These are phyloP conservation scores for Adansonia digitata DNA, from an alignment of 345 rosid genomes.

Conservation along the genomic window DNA sequence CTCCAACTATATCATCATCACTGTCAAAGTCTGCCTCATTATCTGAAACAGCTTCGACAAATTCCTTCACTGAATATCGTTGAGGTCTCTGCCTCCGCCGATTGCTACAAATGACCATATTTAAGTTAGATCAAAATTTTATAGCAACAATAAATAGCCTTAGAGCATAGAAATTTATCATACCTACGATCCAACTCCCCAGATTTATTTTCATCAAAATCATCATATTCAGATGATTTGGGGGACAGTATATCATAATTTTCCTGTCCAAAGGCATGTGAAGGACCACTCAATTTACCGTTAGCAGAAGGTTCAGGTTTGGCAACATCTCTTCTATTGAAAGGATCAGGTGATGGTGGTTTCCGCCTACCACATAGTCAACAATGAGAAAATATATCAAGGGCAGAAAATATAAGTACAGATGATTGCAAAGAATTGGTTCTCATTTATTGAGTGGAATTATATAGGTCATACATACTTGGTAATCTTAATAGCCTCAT, in stretches of 20 bases:
- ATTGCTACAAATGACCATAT: constrained; percentile 37
- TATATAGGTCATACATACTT: constrained; percentile 42
- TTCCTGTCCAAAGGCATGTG: constrained; percentile 36
- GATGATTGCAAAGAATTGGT: neutral
- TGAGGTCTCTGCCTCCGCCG: constrained; percentile 86
- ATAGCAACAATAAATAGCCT: neutral
- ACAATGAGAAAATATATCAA: neutral
- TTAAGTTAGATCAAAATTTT: constrained; percentile 21
- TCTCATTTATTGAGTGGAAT: constrained; percentile 36
- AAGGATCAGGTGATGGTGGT: constrained; percentile 78
- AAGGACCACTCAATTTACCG: constrained; percentile 58
- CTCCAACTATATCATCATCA: constrained; percentile 99
- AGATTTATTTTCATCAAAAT: constrained; percentile 49
- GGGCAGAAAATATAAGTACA: neutral
- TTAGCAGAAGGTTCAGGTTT: constrained; percentile 69
- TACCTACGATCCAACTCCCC: constrained; percentile 77
- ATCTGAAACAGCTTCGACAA: constrained; percentile 71
- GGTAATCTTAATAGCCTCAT: constrained; percentile 93
- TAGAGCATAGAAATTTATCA: constrained; percentile 14
- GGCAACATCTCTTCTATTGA: constrained; percentile 55
- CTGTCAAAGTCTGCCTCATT: constrained; percentile 77
- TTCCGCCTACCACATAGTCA: constrained; percentile 50
- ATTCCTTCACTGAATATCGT: constrained; percentile 78
- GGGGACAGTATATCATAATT: constrained; percentile 48
- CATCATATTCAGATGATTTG: constrained; percentile 65